These are phyloP conservation scores for Fusarium xylarioides DNA, from an alignment of 2,329 filamentous ascomycete genomes.

Conservation along the genomic window DNA sequence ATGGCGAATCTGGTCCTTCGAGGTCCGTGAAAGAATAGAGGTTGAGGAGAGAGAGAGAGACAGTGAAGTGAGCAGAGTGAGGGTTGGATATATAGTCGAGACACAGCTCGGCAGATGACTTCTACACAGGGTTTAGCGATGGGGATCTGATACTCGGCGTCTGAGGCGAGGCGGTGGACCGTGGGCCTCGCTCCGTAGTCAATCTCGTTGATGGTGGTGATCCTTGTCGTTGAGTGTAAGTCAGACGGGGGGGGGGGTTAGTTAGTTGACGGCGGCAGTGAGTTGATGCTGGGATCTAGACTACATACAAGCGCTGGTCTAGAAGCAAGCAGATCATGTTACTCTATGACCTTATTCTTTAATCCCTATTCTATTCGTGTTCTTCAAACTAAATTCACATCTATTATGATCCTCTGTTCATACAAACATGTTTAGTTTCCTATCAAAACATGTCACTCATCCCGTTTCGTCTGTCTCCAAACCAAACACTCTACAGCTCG, in stretches of 20 bases:
- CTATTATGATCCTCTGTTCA: background rate
- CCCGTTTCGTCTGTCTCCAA: constrained; percentile 15
- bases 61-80: background rate
- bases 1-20: constrained; percentile 45
- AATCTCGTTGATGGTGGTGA: constrained; percentile 20
- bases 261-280: constrained; percentile 15
- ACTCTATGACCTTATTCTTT: background rate
- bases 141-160: constrained; percentile 26
- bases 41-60: constrained; percentile 12
- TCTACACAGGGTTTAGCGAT: constrained; percentile 32
- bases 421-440: constrained; percentile 5
- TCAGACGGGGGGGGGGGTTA: background rate
- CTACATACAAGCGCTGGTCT: constrained; percentile 33
- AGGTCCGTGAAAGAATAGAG: constrained; percentile 43
- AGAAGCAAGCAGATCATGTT: background rate
- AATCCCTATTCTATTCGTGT: background rate
- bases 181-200: constrained; percentile 17
- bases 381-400: background rate
- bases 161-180: constrained; percentile 15
- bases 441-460: constrained; percentile 9
- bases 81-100: constrained; percentile 37
- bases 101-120: constrained; percentile 15
- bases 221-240: background rate
- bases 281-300: constrained; percentile 1
- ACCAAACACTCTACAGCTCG: background rate